Conservation (phyloP, 179 eudicot genomes). For the Spinacia oleracea region DNA sequence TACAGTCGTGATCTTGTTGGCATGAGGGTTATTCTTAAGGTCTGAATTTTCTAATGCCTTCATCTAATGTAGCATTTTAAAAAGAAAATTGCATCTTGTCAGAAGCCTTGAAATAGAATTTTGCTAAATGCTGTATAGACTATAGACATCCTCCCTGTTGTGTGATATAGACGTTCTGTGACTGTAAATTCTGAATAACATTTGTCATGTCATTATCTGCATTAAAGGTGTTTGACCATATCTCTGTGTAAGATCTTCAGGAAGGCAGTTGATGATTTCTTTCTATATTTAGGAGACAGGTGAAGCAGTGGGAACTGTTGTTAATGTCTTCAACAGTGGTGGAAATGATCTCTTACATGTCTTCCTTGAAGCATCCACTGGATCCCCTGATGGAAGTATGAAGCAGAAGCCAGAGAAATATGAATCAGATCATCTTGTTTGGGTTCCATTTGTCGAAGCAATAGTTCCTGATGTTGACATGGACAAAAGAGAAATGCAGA, state of each 20-base stretch:
- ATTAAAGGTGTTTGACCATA: neutral
- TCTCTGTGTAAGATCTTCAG: slow-evolving; percentile 15
- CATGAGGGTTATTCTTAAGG: slow-evolving; percentile 85
- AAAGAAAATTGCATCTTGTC: neutral
- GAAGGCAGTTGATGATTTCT: slow-evolving; percentile 9
- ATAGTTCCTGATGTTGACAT: slow-evolving; percentile 85
- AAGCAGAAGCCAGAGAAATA: slow-evolving; percentile 33
- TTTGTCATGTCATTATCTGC: neutral
- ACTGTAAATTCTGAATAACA: neutral
- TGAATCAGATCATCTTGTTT: slow-evolving; percentile 66
- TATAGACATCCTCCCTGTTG: neutral
- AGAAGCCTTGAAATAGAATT: neutral
- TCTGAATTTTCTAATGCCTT: slow-evolving; percentile 26
- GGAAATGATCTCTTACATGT: slow-evolving; percentile 87
- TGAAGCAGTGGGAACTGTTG: slow-evolving; percentile 81
- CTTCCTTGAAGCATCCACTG: slow-evolving; percentile 52
- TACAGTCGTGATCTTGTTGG: slow-evolving; percentile 92
- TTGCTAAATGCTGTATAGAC: neutral
- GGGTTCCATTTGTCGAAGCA: slow-evolving; percentile 95
- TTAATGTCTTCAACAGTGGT: slow-evolving; percentile 68
- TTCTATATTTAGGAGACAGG: slow-evolving; percentile 63
- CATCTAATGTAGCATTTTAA: neutral
- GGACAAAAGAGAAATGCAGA: slow-evolving; percentile 72
- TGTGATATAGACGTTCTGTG: neutral
- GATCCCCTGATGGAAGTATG: slow-evolving; percentile 34